These are phyloP conservation scores for Prunus persica DNA, from an alignment of 306 rosid species.

Conservation along the genomic window DNA sequence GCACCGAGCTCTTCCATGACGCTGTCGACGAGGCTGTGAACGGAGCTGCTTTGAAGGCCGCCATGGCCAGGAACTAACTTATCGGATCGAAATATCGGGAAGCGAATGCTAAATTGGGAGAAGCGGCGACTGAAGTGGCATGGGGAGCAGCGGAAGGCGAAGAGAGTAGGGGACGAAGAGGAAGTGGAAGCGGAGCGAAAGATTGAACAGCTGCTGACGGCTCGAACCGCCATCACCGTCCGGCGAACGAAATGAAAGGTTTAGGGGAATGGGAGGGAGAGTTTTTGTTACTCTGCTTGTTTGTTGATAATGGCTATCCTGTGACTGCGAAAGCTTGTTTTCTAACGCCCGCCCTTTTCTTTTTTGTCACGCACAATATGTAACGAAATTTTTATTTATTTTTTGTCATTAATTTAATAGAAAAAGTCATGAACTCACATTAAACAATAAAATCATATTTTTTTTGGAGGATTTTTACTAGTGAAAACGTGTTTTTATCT, in stretches of 20 bases:
- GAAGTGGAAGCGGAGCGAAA: constrained; percentile 48
- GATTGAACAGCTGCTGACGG: constrained; percentile 52
- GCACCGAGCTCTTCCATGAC: constrained; percentile 65
- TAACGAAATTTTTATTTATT: no score
- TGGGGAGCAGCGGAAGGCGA: constrained; percentile 46
- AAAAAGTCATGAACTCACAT: no score
- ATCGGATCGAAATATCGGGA: constrained; percentile 14
- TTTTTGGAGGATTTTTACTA: no score
- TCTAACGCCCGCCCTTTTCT: not conserved
- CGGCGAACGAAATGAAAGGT: constrained; percentile 7
- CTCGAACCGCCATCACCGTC: constrained; percentile 62
- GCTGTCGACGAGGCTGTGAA: constrained; percentile 54
- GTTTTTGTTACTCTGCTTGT: not conserved
- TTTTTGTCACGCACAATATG: not conserved
- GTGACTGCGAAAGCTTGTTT: not conserved
- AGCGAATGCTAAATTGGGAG: constrained; percentile 22
- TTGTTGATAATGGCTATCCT: not conserved
- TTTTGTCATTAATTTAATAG: no score
- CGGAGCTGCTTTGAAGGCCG: constrained; percentile 37
- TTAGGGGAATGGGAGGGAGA: not conserved
- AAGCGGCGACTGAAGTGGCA: constrained; percentile 25
- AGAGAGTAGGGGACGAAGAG: constrained; percentile 47
- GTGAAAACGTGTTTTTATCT: no score
- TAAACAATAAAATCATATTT: no score
- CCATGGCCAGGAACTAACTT: constrained; percentile 31